These are phyloP conservation scores for Dalbergia cultrata DNA, from an alignment of 306 rosid species.

Conservation along the genomic window DNA sequence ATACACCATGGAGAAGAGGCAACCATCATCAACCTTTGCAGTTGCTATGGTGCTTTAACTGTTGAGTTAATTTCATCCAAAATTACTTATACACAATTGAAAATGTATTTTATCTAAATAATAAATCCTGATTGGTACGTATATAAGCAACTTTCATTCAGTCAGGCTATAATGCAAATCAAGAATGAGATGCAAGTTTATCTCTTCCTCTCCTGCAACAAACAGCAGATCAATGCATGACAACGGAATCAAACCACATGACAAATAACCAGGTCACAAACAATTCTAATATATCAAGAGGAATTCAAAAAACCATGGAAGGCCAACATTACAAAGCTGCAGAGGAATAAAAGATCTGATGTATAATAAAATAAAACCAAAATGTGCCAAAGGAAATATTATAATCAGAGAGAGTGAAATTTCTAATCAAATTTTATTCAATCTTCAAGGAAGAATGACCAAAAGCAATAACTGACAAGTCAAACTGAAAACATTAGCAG, in stretches of 20 bases:
- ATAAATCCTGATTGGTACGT: background rate
- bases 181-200: background rate
- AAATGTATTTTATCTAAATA: background rate
- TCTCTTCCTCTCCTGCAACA: background rate
- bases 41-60: conserved; percentile 1
- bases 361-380: background rate
- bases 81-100: conserved; percentile 15
- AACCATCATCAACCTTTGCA: conserved; percentile 30
- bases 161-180: background rate
- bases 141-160: background rate
- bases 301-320: conserved; percentile 11
- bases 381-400: background rate
- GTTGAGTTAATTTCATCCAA: background rate
- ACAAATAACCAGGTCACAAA: conserved; percentile 18
- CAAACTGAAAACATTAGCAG: conserved; percentile 9
- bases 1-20: background rate
- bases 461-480: conserved; percentile 15
- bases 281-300: background rate
- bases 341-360: background rate
- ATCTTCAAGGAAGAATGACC: conserved; percentile 17
- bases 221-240: background rate
- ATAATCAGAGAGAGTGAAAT: background rate
- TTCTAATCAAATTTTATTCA: background rate
- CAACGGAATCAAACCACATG: conserved; percentile 3
- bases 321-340: background rate